Evolutionary conservation across 2,329 filamentous ascomycete genomes (phyloP).

Genomic region (Fusarium neocosmosporiellum): DNA sequence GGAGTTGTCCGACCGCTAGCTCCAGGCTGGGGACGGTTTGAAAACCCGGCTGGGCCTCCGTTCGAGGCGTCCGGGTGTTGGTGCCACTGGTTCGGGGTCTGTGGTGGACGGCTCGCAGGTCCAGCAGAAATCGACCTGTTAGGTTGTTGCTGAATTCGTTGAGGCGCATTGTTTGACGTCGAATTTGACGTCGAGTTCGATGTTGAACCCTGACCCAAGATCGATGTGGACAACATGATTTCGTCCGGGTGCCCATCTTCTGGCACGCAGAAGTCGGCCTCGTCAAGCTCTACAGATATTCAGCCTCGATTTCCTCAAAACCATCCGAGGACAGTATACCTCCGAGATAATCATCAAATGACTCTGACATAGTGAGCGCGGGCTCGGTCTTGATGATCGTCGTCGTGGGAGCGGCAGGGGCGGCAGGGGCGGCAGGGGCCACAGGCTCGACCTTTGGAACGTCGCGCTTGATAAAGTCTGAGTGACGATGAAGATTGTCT

Average conservation of each 20-base stretch:
- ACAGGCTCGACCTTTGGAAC: conserved; percentile 43
- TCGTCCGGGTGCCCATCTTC: conserved; percentile 82
- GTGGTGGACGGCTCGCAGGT: conserved; percentile 40
- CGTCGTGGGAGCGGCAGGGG: conserved; percentile 24
- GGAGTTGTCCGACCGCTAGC: conserved; percentile 26
- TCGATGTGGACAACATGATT: conserved; percentile 64
- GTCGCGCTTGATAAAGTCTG: conserved; percentile 76
- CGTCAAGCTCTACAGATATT: conserved; percentile 73
- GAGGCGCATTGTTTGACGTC: conserved; percentile 27
- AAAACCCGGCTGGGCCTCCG: conserved; percentile 35
- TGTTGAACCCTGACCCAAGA: conserved; percentile 23
- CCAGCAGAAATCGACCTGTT: conserved; percentile 33
- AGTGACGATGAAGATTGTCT: conserved; percentile 82
- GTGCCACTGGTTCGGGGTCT: conserved; percentile 49
- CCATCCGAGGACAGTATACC: conserved; percentile 55
- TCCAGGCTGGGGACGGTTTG: conserved; percentile 35
- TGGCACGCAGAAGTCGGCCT: conserved; percentile 78
- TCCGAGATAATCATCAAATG: conserved; percentile 64
- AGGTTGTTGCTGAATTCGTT: conserved; percentile 39
- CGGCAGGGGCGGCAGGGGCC: conserved; percentile 9
- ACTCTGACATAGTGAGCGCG: conserved; percentile 48
- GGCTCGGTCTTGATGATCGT: conserved; percentile 46
- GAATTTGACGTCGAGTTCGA: not conserved
- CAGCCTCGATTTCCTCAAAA: conserved; percentile 52
- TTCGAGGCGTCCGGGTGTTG: conserved; percentile 37